phyloP scores from a whole-genome alignment of 768 basidiomycete species.

The Auricularia cornea region DNA sequence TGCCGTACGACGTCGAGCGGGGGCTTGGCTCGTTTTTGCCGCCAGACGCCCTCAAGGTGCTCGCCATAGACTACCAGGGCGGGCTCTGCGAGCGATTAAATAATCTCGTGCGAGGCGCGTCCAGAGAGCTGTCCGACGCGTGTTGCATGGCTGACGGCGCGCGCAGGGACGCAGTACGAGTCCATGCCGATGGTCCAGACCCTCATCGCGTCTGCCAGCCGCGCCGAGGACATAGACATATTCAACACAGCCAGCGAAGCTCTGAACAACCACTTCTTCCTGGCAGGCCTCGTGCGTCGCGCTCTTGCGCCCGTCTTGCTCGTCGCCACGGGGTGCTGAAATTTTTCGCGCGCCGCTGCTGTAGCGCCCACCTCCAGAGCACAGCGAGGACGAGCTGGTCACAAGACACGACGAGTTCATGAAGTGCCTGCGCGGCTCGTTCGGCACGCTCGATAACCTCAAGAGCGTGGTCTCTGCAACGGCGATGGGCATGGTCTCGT shows the following conservation, averaged over 20 bases:
- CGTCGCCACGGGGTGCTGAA: too few species aligned
- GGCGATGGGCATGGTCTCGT: constrained; percentile 66
- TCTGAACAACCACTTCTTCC: constrained; percentile 93
- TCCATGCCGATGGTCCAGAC: constrained; percentile 59
- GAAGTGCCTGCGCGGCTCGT: constrained; percentile 34
- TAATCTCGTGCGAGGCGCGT: constrained; percentile 59
- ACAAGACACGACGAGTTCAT: constrained; percentile 31
- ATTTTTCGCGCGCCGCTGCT: constrained; percentile 3
- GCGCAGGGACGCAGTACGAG: constrained; percentile 47
- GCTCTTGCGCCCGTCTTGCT: background rate
- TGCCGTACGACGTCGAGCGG: constrained; percentile 59
- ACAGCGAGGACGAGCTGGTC: constrained; percentile 21
- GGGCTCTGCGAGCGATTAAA: constrained; percentile 74
- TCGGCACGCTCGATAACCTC: constrained; percentile 58
- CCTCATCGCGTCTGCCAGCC: constrained; percentile 55
- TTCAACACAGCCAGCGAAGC: constrained; percentile 92
- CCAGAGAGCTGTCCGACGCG: background rate
- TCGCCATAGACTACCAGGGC: constrained; percentile 79
- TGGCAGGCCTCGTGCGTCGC: constrained; percentile 68
- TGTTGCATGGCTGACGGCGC: background rate
- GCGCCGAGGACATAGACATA: constrained; percentile 51
- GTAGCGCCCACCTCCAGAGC: constrained; percentile 36
- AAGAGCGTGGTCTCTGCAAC: constrained; percentile 72
- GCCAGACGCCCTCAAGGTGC: constrained; percentile 56
- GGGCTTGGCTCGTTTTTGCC: constrained; percentile 77